phyloP scores from a whole-genome alignment of 441 rosid genomes.

The Pelargonium cotyledonis region DNA sequence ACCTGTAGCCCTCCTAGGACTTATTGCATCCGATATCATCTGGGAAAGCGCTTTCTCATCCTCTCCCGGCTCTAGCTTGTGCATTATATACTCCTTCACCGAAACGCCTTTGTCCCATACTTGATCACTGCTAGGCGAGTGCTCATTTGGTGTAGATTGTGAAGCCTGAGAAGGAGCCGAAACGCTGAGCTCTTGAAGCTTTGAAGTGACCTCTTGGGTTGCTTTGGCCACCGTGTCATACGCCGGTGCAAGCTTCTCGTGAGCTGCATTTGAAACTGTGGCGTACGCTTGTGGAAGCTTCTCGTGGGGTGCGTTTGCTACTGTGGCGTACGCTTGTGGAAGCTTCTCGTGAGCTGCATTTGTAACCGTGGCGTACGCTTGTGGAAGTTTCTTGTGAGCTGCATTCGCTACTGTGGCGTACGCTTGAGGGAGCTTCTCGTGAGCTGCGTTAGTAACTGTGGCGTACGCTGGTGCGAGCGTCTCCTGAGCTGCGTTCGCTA shows the following conservation, averaged over 20 bases:
- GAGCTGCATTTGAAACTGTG: conserved; percentile 11
- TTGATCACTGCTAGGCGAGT: conserved; percentile 16
- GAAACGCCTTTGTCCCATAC: conserved; percentile 83
- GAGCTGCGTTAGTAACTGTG: conserved; percentile 39
- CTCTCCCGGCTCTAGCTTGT: conserved; percentile 74
- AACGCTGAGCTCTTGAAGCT: conserved; percentile 40
- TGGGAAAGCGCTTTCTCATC: conserved; percentile 73
- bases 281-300: conserved; percentile 25
- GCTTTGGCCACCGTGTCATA: conserved; percentile 41
- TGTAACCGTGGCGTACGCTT: too few species aligned
- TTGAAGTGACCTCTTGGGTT: conserved; percentile 39
- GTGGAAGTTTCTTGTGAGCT: too few species aligned
- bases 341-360: too few species aligned
- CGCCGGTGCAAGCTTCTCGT: conserved; percentile 15
- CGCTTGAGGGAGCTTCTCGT: neutral
- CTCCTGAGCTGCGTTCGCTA: conserved; percentile 11
- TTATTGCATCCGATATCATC: conserved; percentile 59
- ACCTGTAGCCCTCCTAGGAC: conserved; percentile 44
- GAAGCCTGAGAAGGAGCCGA: conserved; percentile 11
- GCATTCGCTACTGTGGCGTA: too few species aligned
- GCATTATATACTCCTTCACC: conserved; percentile 61
- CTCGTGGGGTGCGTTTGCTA: too few species aligned
- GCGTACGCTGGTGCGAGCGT: conserved; percentile 48
- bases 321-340: too few species aligned
- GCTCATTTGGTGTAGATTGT: conserved; percentile 19